Percentiles rank a stretch among this genome's conserved stretches.
Conservation (phyloP, 2,329 filamentous ascomycete genomes). For the Domatiomyces globalis region DNA sequence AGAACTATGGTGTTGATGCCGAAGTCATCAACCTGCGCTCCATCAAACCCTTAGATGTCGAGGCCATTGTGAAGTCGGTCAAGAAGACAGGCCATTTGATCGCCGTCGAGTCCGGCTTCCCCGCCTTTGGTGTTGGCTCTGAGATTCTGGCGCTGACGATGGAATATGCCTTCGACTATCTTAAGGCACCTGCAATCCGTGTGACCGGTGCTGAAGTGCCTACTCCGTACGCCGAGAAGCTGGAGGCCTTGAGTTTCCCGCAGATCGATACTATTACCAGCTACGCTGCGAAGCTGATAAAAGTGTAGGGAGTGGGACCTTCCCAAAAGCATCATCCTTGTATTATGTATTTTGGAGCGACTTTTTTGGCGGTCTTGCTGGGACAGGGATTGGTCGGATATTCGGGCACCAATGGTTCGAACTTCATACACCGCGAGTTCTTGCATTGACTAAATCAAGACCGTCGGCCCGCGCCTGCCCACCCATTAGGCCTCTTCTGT, state of each 20-base stretch:
- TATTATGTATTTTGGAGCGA: neutral
- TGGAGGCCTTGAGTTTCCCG: slow-evolving; percentile 94
- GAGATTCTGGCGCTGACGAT: slow-evolving; percentile 90
- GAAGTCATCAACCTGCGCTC: slow-evolving; percentile 98
- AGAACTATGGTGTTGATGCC: slow-evolving; percentile 87
- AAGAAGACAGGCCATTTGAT: slow-evolving; percentile 96
- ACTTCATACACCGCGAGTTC: neutral
- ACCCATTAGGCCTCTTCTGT: neutral
- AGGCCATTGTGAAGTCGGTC: slow-evolving; percentile 88
- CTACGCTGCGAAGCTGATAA: slow-evolving; percentile 78
- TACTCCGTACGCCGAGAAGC: slow-evolving; percentile 81
- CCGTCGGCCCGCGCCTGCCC: neutral
- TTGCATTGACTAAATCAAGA: neutral
- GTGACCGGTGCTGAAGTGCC: slow-evolving; percentile 95
- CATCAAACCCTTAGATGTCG: slow-evolving; percentile 89
- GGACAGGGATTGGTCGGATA: neutral
- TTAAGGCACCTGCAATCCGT: slow-evolving; percentile 82
- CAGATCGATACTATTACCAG: slow-evolving; percentile 74
- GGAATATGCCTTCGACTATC: slow-evolving; percentile 98
- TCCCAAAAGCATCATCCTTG: neutral
- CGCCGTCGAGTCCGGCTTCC: slow-evolving; percentile 89
- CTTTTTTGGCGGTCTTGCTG: neutral
- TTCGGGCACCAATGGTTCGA: neutral
- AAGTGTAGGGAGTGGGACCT: slow-evolving; percentile 41
- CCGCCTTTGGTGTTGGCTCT: slow-evolving; percentile 78